phyloP scores from a whole-genome alignment of 108 stramenopile genomes.

The Cylindrotheca fusiformis region DNA sequence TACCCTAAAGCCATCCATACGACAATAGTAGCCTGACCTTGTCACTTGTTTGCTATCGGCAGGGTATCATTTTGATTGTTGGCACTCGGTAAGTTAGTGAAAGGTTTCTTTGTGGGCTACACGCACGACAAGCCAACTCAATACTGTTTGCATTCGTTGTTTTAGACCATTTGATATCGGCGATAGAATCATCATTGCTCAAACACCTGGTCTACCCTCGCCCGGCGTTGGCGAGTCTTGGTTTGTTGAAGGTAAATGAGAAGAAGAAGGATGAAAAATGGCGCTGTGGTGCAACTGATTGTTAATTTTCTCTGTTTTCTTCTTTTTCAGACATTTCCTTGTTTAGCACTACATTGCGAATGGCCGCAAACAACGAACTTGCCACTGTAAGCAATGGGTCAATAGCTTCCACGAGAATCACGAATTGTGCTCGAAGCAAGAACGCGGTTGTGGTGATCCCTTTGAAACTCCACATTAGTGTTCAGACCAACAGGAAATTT shows the following conservation, averaged over 20 bases:
- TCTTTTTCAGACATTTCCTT: slow-evolving; percentile 62
- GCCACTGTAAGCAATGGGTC: slow-evolving; percentile 65
- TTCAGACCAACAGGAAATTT: slow-evolving; percentile 45
- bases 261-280: no score
- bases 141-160: background rate
- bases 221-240: slow-evolving; percentile 45
- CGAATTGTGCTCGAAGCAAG: slow-evolving; percentile 66
- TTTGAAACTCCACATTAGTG: slow-evolving; percentile 39
- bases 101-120: background rate
- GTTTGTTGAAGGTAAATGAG: slow-evolving; percentile 85
- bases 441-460: slow-evolving; percentile 52
- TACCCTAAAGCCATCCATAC: background rate
- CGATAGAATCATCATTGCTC: slow-evolving; percentile 71
- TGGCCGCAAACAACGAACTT: slow-evolving; percentile 69
- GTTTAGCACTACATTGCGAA: slow-evolving; percentile 65
- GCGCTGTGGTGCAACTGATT: no score
- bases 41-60: background rate
- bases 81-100: slow-evolving; percentile 29
- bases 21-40: background rate
- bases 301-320: no score
- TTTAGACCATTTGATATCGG: slow-evolving; percentile 78
- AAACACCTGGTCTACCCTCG: slow-evolving; percentile 19
- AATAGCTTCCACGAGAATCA: slow-evolving; percentile 52
- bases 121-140: background rate
- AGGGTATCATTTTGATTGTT: slow-evolving; percentile 70